Conservation (phyloP, 2,329 filamentous ascomycete genomes). For the Bipolaris oryzae region DNA sequence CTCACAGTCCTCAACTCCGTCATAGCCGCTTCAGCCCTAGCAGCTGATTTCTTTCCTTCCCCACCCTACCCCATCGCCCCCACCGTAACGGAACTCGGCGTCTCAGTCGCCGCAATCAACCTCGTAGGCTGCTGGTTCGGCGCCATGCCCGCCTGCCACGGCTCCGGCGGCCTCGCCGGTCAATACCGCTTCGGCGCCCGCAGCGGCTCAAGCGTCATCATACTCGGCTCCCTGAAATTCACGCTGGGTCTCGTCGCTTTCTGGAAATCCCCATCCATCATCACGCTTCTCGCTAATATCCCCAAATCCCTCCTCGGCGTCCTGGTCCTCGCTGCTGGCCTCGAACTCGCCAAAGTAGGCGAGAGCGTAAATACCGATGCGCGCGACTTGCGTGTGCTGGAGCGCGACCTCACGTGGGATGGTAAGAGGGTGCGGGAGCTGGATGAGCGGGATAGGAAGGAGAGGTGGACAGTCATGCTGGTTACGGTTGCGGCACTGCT, state of each 20-base stretch:
- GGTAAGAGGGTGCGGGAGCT: conserved; percentile 59
- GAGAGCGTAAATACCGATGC: conserved; percentile 81
- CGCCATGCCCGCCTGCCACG: conserved; percentile 94
- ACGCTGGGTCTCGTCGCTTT: conserved; percentile 66
- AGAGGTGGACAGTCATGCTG: conserved; percentile 88
- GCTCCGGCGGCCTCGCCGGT: conserved; percentile 86
- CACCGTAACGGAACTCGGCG: conserved; percentile 75
- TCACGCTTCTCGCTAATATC: conserved; percentile 72
- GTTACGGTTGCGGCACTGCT: conserved; percentile 82
- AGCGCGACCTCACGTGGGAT: conserved; percentile 32
- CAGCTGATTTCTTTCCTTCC: conserved; percentile 75
- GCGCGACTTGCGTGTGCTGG: conserved; percentile 59
- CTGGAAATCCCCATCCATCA: conserved; percentile 74
- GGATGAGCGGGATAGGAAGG: conserved; percentile 70
- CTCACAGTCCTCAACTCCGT: conserved; percentile 92
- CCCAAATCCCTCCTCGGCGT: conserved; percentile 79
- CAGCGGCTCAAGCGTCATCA: conserved; percentile 80
- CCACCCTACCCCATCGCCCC: conserved; percentile 63
- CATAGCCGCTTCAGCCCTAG: conserved; percentile 82
- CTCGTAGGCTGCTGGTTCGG: conserved; percentile 87
- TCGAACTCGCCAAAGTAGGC: conserved; percentile 86
- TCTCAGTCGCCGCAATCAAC: conserved; percentile 86
- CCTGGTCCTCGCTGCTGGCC: conserved; percentile 86
- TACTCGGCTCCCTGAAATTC: conserved; percentile 79
- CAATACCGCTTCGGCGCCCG: conserved; percentile 92